Base-by-base conservation (phyloP, 352 stramenopile genomes). In the Phytophthora hybrid region DNA sequence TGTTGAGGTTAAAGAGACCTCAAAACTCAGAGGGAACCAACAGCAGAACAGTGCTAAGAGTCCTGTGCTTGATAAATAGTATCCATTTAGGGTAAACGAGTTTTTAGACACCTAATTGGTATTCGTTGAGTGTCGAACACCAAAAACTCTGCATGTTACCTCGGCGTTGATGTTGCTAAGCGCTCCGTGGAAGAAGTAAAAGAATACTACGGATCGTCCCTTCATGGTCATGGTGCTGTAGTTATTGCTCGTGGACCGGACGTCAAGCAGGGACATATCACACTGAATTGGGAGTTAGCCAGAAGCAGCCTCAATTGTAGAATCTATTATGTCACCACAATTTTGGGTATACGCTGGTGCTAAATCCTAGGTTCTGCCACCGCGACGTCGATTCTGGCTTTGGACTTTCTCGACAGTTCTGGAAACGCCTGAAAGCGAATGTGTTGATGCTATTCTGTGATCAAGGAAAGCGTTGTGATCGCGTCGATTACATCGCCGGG, bases 211-310 rank as follows among this genome's bases (percentile, higher is more conserved):
- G n/a, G 46, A 53, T 26, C 46, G 46, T 3, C 26, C 46, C n/a
- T 53, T 23, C 46, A 9, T 26, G 46, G 46, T 53, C 46, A 53
- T 21, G 46, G 46, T 53, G 46, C n/a, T 53, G 46, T 53, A 53
- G 46, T 26, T 9, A 26, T 53, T 19, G 46, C n/a, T 53, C 16
- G 18, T 53, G 6, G 37, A 16, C 37, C 37, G 37, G 37, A 46
- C 37, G 37, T 46, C 13, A 46, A 46, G 37, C 37, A 9, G 3
- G 8, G 46, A 53, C 5, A 53, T 2, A 8, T 53, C 46, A 53
- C n/a, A 26, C 14, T 53, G 16, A 53, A 26, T 9, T 16, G 46
- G 26, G 16, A 53, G n/a, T 26, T 53, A 1, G 5, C 16, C 46
- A 53, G 10, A 29, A 26, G n/a, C 46, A 26, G 46, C n/a, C 18